phyloP scores from a whole-genome alignment of 805 yeast species.

The Lipomyces anomalus region DNA sequence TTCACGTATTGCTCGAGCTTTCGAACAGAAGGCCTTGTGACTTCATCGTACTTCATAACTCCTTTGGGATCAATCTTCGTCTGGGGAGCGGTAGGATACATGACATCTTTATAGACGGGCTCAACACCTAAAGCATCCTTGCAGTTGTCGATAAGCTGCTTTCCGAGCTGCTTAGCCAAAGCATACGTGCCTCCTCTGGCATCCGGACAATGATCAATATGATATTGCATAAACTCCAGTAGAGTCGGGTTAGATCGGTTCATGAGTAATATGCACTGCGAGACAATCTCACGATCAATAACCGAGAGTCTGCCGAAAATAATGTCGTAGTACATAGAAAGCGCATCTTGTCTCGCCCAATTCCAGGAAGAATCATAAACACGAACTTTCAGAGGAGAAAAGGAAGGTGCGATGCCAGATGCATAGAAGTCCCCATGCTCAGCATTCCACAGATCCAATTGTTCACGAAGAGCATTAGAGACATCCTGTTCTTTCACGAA shows the following conservation, averaged over 20 bases:
- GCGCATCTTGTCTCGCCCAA: slow-evolving; percentile 98
- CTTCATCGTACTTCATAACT: slow-evolving; percentile 76
- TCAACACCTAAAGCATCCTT: slow-evolving; percentile 69
- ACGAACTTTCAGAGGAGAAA: slow-evolving; percentile 90
- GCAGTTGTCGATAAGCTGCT: slow-evolving; percentile 93
- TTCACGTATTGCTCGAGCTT: slow-evolving; percentile 92
- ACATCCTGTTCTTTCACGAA: slow-evolving; percentile 81
- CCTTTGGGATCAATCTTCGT: slow-evolving; percentile 86
- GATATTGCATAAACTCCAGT: slow-evolving; percentile 94
- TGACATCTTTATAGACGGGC: slow-evolving; percentile 94
- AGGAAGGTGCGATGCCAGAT: slow-evolving; percentile 81
- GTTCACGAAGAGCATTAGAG: slow-evolving; percentile 73
- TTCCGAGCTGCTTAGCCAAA: slow-evolving; percentile 83
- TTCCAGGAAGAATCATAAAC: slow-evolving; percentile 98
- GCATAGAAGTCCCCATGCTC: slow-evolving; percentile 93
- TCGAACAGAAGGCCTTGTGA: slow-evolving; percentile 82
- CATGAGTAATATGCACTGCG: slow-evolving; percentile 95
- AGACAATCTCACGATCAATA: slow-evolving; percentile 91
- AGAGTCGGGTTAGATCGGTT: slow-evolving; percentile 92
- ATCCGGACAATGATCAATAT: slow-evolving; percentile 75
- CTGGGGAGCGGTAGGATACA: slow-evolving; percentile 91
- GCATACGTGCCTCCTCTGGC: slow-evolving; percentile 88
- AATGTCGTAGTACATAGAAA: slow-evolving; percentile 89
- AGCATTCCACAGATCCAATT: slow-evolving; percentile 85
- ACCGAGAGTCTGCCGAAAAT: slow-evolving; percentile 88